Evolutionary conservation across 2,329 filamentous ascomycete species (phyloP), one percentile per base, ranked within the genome.

Genomic region (Aphanoascus verrucosus): DNA sequence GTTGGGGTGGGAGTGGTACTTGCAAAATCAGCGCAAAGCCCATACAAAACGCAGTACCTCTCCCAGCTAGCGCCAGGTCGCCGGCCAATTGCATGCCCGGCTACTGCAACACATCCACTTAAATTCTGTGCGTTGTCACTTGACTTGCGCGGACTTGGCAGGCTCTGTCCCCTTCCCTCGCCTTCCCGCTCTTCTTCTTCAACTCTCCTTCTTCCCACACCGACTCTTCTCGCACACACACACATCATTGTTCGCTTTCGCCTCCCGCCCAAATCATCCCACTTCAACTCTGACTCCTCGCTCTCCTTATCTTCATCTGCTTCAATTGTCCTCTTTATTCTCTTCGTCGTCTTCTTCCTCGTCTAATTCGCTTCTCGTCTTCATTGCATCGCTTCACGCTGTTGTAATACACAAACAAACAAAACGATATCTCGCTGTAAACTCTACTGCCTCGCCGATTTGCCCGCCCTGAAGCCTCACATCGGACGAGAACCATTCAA

Each of bases 241-340:
- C 23, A 28, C 23, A 28, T 23, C 31, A 5, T 46, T 34, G 15
- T 19, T 37, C 12, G 11, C 37, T 31, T 57, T 58, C 56, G 57
- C 58, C 61, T 61, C 62, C 62, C 60, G 62, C 62, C 59, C 53
- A 57, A 59, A 58, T 58, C 55, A 57, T 55, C 37, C 44, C 52
- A 53, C 49, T 58, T 15, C 17, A 3, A 8, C 31, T 51, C 12
- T 15, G 12, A 35, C 17, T 43, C 38, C 48, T 15, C 19, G 52
- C 55, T 32, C n/a, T 2, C 50, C 56, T 60, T 57, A 55, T 59
- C 58, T 58, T 60, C 62, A 28, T 48, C 53, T 38, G 35, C 53
- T 56, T 40, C 47, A 32, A 40, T 38, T 32, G 44, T 44, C 15
- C 28, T 20, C n/a, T 53, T 61, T 60, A 58, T 58, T 51, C 53